Percentiles rank a stretch among this genome's conserved stretches.
phyloP scores from a whole-genome alignment of 2,329 filamentous ascomycete genomes.

The Talaromyces sp. region DNA sequence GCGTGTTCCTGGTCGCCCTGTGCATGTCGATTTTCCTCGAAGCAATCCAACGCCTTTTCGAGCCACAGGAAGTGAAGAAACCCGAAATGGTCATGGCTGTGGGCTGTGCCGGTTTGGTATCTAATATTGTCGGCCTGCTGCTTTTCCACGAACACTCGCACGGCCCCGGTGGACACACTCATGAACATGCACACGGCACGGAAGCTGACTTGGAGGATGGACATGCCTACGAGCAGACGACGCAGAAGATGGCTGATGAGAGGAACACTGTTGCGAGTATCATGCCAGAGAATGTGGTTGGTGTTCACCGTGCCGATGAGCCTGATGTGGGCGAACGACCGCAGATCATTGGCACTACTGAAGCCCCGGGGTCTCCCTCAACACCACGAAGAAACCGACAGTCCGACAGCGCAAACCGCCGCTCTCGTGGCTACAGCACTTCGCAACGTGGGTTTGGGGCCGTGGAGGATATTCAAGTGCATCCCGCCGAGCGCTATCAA shows the following conservation, averaged over 20 bases:
- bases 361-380: constrained; percentile 13
- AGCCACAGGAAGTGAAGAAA: constrained; percentile 80
- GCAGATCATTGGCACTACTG: constrained; percentile 5
- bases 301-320: constrained; percentile 38
- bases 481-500: constrained; percentile 85
- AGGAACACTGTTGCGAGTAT: constrained; percentile 56
- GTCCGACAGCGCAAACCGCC: constrained; percentile 21
- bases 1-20: constrained; percentile 92
- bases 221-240: constrained; percentile 28
- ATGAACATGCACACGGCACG: constrained; percentile 47
- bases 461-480: constrained; percentile 70
- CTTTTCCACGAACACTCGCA: constrained; percentile 94
- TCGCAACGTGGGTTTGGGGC: constrained; percentile 52
- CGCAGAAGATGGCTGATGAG: constrained; percentile 48
- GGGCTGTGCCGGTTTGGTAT: constrained; percentile 76
- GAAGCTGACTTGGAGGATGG: constrained; percentile 43
- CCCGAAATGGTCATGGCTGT: constrained; percentile 86
- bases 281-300: constrained; percentile 58
- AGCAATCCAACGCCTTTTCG: constrained; percentile 84
- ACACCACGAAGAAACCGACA: constrained; percentile 25
- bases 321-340: constrained; percentile 10
- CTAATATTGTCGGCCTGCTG: constrained; percentile 82
- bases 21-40: constrained; percentile 96
- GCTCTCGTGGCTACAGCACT: constrained; percentile 37
- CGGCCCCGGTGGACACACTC: constrained; percentile 54